These are phyloP conservation scores for Lindgomyces ingoldianus DNA, from an alignment of 495 filamentous ascomycete species.

Conservation along the genomic window DNA sequence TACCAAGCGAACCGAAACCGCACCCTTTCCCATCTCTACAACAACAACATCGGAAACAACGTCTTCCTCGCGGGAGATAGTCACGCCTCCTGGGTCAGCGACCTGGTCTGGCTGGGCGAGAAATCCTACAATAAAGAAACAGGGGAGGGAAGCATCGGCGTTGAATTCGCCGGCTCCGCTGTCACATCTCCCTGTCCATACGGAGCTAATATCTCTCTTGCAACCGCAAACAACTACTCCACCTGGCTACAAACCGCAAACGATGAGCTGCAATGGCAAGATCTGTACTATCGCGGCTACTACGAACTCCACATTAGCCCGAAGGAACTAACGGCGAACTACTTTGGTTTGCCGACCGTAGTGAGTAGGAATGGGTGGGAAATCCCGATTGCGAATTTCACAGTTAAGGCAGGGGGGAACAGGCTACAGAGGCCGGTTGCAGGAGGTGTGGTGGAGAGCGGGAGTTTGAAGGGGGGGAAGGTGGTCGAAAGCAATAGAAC, in stretches of 20 bases:
- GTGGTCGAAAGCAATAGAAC: conserved; percentile 52
- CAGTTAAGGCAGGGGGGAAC: conserved; percentile 58
- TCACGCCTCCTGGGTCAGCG: conserved; percentile 65
- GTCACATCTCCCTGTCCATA: conserved; percentile 56
- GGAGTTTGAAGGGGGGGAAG: conserved; percentile 53
- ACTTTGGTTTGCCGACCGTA: conserved; percentile 53
- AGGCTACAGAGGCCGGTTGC: conserved; percentile 50
- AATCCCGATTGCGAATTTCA: conserved; percentile 61
- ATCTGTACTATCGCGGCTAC: conserved; percentile 63
- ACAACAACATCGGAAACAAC: conserved; percentile 65
- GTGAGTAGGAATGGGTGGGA: conserved; percentile 48
- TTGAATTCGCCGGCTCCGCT: conserved; percentile 67
- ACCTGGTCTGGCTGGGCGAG: conserved; percentile 64
- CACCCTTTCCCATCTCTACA: conserved; percentile 59
- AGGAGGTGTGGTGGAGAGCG: conserved; percentile 51
- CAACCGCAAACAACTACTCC: conserved; percentile 46
- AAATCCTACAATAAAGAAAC: conserved; percentile 57
- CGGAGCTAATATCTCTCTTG: conserved; percentile 53
- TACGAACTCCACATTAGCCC: conserved; percentile 44
- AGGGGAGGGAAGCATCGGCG: conserved; percentile 61
- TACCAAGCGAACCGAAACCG: conserved; percentile 66
- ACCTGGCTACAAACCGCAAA: conserved; percentile 53
- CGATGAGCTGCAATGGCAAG: conserved; percentile 66
- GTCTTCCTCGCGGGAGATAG: conserved; percentile 67
- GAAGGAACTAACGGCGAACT: conserved; percentile 49